A percentile compares a stretch with the other conserved stretches of the same genome.
Conservation (phyloP, 495 filamentous ascomycete genomes). For the Thermochaetoides thermophila region DNA sequence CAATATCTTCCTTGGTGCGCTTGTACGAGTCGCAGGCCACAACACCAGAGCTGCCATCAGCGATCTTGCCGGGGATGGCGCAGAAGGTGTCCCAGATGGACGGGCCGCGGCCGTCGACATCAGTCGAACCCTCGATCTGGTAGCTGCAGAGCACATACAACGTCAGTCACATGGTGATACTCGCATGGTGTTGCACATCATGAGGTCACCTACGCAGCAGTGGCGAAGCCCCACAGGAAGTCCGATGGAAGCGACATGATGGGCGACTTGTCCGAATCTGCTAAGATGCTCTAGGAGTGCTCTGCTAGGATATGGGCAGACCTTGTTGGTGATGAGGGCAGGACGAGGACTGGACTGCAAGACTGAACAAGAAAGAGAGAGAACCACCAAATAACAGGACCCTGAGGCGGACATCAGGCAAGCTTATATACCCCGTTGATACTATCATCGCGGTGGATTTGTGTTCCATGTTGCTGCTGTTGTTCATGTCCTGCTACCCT, state of each 20-base stretch:
- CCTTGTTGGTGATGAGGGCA: background rate
- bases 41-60: constrained; percentile 50
- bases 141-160: constrained; percentile 31
- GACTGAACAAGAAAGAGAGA: background rate
- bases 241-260: constrained; percentile 49
- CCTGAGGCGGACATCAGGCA: background rate
- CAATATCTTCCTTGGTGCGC: constrained; percentile 58
- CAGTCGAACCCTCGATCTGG: constrained; percentile 58
- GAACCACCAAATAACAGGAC: background rate
- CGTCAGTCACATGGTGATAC: background rate
- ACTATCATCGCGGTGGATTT: background rate
- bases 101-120: constrained; percentile 53
- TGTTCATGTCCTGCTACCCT: too few species aligned
- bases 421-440: background rate
- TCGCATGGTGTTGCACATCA: background rate
- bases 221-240: constrained; percentile 75
- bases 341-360: background rate
- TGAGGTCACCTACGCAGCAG: constrained; percentile 43
- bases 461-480: background rate
- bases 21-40: constrained; percentile 68
- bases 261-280: constrained; percentile 1
- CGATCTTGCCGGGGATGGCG: constrained; percentile 58
- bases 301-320: constrained; percentile 2
- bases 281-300: background rate
- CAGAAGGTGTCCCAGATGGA: constrained; percentile 72